Conservation (phyloP, 2,329 filamentous ascomycete genomes). For the Aspergillus neoniger region DNA sequence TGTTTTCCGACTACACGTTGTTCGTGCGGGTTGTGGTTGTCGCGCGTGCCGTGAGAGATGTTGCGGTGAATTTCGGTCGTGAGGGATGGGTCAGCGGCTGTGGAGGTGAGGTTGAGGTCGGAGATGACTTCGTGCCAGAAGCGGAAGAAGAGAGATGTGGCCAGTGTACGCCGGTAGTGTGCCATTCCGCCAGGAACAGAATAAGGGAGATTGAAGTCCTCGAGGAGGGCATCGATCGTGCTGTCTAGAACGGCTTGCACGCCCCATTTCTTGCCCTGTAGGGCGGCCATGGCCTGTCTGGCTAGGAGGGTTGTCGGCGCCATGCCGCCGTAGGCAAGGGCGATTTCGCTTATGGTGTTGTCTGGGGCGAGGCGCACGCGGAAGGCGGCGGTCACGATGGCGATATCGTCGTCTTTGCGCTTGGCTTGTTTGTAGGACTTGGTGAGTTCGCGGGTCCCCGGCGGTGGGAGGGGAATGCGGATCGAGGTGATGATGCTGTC, state of each 20-base stretch:
- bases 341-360: slow-evolving; percentile 66
- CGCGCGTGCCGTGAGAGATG: slow-evolving; percentile 74
- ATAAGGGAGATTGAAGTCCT: slow-evolving; percentile 79
- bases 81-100: slow-evolving; percentile 62
- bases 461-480: slow-evolving; percentile 68
- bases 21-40: slow-evolving; percentile 65
- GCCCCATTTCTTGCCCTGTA: slow-evolving; percentile 71
- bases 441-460: slow-evolving; percentile 71
- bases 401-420: slow-evolving; percentile 88
- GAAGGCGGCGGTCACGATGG: slow-evolving; percentile 81
- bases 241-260: slow-evolving; percentile 76
- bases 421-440: slow-evolving; percentile 88
- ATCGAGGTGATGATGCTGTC: slow-evolving; percentile 79
- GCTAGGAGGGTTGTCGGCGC: slow-evolving; percentile 78
- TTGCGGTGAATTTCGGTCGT: slow-evolving; percentile 75
- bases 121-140: slow-evolving; percentile 81
- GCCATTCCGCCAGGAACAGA: slow-evolving; percentile 89
- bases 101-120: slow-evolving; percentile 54
- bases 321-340: slow-evolving; percentile 85
- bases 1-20: slow-evolving; percentile 76
- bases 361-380: slow-evolving; percentile 66
- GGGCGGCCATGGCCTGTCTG: slow-evolving; percentile 66
- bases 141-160: slow-evolving; percentile 86
- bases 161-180: slow-evolving; percentile 79
- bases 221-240: slow-evolving; percentile 73